These are phyloP conservation scores for Colletotrichum sp. DNA, from an alignment of 2,329 filamentous ascomycete species.

Conservation along the genomic window DNA sequence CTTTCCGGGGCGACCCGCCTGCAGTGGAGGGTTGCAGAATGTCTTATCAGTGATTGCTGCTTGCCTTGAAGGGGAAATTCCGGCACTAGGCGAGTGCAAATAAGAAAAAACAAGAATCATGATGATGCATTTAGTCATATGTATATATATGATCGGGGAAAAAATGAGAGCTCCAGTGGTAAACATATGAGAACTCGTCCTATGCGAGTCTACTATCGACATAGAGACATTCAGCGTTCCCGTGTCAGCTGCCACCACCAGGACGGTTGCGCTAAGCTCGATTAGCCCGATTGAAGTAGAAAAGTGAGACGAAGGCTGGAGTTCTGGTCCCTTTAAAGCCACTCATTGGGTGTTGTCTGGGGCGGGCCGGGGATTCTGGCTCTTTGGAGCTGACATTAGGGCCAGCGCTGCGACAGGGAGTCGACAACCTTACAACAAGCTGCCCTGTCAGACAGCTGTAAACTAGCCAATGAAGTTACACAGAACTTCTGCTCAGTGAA, in stretches of 20 bases:
- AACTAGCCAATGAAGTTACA: neutral
- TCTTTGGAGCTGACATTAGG: neutral
- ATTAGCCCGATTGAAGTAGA: neutral
- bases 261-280: neutral
- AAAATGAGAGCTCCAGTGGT: neutral
- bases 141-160: neutral
- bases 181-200: neutral
- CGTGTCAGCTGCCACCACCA: neutral
- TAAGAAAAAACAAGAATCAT: neutral
- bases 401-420: neutral
- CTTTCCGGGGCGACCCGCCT: neutral
- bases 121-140: neutral
- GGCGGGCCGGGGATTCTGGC: neutral
- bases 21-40: neutral
- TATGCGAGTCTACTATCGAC: neutral
- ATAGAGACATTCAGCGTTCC: neutral
- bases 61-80: neutral
- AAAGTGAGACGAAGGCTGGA: neutral
- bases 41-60: neutral
- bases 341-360: neutral
- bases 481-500: neutral
- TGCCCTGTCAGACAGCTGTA: neutral
- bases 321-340: neutral
- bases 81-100: neutral
- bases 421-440: neutral